Percentiles rank a stretch among this genome's conserved stretches.
These are phyloP conservation scores for Podila epicladia DNA, from an alignment of 192 early-diverging fungal genomes.

Conservation along the genomic window DNA sequence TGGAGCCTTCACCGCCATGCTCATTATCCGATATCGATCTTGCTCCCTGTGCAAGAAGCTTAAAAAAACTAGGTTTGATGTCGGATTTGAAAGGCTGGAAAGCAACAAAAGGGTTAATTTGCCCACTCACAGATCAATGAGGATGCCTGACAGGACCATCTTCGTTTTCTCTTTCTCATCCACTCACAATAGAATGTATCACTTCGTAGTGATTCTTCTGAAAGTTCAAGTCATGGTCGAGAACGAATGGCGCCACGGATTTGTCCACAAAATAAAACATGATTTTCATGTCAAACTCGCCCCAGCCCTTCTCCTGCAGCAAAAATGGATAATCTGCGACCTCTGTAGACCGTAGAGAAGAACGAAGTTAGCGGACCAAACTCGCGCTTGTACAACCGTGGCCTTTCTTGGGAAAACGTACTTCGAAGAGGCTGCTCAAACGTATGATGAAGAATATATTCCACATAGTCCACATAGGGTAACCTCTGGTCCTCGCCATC, in stretches of 20 bases:
- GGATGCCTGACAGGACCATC: neutral
- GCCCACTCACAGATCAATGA: neutral
- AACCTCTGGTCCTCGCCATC: constrained; percentile 40
- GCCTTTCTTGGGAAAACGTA: constrained; percentile 13
- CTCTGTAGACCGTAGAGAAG: constrained; percentile 40
- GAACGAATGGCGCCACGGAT: constrained; percentile 40
- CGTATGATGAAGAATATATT: constrained; percentile 60
- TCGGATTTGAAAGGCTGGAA: constrained; percentile 38
- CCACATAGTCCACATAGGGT: constrained; percentile 60
- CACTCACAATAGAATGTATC: constrained; percentile 50
- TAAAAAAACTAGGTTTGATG: constrained; percentile 34
- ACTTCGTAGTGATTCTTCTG: constrained; percentile 56
- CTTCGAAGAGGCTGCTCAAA: constrained; percentile 56
- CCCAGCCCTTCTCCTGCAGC: constrained; percentile 69
- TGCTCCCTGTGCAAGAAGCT: constrained; percentile 18
- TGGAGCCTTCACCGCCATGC: constrained; percentile 25
- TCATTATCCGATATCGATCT: constrained; percentile 25
- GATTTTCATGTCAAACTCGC: constrained; percentile 70
- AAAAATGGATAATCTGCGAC: constrained; percentile 58
- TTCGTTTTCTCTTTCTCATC: neutral
- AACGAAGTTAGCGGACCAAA: neutral
- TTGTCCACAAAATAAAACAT: constrained; percentile 61
- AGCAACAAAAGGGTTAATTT: neutral
- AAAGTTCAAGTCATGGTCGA: constrained; percentile 68
- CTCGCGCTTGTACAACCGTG: neutral